phyloP scores from a whole-genome alignment of 75 land plant species.

The Sequoia sempervirens region DNA sequence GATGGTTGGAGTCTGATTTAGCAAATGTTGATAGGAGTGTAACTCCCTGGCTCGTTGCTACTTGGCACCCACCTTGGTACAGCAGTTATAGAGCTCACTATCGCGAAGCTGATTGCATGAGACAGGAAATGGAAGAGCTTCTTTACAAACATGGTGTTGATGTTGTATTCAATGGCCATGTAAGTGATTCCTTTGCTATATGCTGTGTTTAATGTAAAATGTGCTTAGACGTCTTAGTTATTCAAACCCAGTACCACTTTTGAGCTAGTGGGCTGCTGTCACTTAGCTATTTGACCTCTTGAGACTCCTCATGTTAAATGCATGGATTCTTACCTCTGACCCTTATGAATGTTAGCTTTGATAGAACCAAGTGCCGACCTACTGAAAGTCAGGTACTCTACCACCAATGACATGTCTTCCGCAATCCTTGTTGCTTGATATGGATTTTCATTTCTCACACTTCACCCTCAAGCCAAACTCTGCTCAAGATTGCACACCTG shows the following conservation, averaged over 20 bases:
- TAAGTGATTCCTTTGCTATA: constrained; percentile 21
- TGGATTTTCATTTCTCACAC: neutral
- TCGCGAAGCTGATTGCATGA: constrained; percentile 86
- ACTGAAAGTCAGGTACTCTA: too few species aligned
- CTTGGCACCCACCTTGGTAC: constrained; percentile 88
- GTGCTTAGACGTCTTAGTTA: too few species aligned
- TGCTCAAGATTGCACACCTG: neutral
- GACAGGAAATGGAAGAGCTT: constrained; percentile 72
- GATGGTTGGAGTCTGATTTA: constrained; percentile 73
- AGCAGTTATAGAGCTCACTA: constrained; percentile 69
- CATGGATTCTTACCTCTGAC: too few species aligned
- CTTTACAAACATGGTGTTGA: constrained; percentile 75
- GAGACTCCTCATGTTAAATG: neutral
- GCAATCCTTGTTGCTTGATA: neutral
- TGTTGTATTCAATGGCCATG: constrained; percentile 85
- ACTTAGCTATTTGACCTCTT: neutral
- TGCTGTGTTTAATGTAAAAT: neutral
- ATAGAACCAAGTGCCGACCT: neutral
- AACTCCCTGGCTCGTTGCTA: constrained; percentile 88
- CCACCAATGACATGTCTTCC: neutral
- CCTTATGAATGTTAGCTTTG: neutral
- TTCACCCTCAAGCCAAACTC: neutral
- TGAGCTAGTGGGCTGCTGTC: neutral
- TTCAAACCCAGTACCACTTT: neutral
- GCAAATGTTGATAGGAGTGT: constrained; percentile 51